Evolutionary conservation across 306 rosid genomes (phyloP).

Genomic region (Cercis canadensis): DNA sequence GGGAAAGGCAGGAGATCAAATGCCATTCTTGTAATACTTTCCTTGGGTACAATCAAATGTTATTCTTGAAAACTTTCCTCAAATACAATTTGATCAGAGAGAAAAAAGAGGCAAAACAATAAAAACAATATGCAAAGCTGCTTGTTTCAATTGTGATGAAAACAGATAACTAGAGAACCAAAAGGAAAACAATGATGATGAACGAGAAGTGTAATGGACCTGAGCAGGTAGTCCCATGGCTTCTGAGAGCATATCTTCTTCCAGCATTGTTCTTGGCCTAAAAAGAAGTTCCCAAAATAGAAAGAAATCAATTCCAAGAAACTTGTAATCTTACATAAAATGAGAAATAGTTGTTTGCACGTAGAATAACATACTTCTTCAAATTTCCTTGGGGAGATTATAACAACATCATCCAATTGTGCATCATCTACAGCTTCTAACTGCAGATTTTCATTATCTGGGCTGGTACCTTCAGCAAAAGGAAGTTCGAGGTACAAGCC

Average conservation of each 20-base stretch:
- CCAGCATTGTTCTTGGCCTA: constrained; percentile 15
- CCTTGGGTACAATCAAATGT: background rate
- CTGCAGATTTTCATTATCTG: constrained; percentile 9
- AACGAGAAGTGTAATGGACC: background rate
- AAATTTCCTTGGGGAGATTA: constrained; percentile 18
- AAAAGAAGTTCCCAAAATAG: background rate
- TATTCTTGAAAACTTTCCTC: background rate
- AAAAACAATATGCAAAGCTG: background rate
- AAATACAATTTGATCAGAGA: background rate
- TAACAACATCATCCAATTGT: constrained; percentile 8
- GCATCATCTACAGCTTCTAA: constrained; percentile 1
- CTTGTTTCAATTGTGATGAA: background rate
- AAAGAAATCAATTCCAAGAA: constrained; percentile 2
- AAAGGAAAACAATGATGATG: background rate
- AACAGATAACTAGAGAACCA: background rate
- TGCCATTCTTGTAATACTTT: background rate
- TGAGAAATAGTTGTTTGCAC: background rate
- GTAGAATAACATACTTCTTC: constrained; percentile 22
- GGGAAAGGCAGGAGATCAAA: background rate
- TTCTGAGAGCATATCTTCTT: constrained; percentile 4
- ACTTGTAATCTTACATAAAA: background rate
- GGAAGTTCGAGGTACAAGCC: constrained; percentile 7
- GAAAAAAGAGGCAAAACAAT: too few relatives aligned
- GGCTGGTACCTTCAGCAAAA: background rate
- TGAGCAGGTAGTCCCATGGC: background rate